These are phyloP conservation scores for Auriculariales sp. DNA, from an alignment of 768 basidiomycete species.

Conservation along the genomic window DNA sequence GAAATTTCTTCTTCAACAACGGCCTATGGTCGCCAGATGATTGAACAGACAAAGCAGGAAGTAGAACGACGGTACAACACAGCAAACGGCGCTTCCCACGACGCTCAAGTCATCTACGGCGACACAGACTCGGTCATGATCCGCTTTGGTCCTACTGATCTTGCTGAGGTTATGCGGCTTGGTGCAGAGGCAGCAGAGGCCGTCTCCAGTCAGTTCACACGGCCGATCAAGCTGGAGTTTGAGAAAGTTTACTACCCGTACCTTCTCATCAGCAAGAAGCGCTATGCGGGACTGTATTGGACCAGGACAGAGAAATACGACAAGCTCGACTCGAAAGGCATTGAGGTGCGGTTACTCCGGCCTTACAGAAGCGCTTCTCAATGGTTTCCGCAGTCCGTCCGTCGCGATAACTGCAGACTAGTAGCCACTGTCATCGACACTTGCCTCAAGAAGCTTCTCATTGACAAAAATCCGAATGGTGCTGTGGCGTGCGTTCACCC, in stretches of 20 bases:
- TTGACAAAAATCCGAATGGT: constrained; percentile 84
- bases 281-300: constrained; percentile 98
- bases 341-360: constrained; percentile 57
- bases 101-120: constrained; percentile 93
- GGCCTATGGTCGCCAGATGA: constrained; percentile 97
- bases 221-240: constrained; percentile 97
- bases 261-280: constrained; percentile 94
- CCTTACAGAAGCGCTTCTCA: neutral
- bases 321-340: constrained; percentile 99
- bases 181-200: constrained; percentile 87
- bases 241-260: constrained; percentile 99
- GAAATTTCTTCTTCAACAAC: constrained; percentile 92
- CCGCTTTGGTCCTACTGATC: constrained; percentile 80
- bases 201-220: constrained; percentile 81
- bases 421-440: constrained; percentile 98
- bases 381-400: constrained; percentile 56
- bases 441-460: constrained; percentile 94
- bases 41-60: constrained; percentile 91
- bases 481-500: constrained; percentile 70
- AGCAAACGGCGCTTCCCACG: constrained; percentile 70
- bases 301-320: constrained; percentile 90
- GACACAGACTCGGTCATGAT: constrained; percentile 99
- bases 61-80: constrained; percentile 80
- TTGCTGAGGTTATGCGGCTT: constrained; percentile 76
- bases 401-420: constrained; percentile 95